Conservation (phyloP, 2,329 filamentous ascomycete species). For the Ilyonectria robusta region DNA sequence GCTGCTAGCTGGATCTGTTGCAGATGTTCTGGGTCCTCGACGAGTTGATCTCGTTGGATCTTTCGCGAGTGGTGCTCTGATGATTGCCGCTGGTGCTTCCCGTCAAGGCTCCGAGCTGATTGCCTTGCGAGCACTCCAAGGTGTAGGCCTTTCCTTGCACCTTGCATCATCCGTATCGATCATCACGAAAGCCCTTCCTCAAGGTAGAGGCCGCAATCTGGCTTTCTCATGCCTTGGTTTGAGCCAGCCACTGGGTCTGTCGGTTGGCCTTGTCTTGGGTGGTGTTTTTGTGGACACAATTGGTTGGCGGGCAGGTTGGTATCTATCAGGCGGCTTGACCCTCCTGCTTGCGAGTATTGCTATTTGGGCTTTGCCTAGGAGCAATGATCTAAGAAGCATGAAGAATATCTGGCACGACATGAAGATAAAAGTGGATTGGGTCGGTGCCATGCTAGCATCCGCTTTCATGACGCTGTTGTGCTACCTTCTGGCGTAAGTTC, state of each 20-base stretch:
- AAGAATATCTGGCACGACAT: conserved; percentile 40
- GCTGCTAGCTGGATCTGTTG: conserved; percentile 53
- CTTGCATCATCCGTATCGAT: conserved; percentile 53
- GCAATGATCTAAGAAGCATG: conserved; percentile 39
- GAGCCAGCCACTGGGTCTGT: conserved; percentile 62
- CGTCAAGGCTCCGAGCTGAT: conserved; percentile 51
- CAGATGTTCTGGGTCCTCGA: conserved; percentile 52
- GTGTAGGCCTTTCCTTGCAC: conserved; percentile 52
- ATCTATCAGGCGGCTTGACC: conserved; percentile 52
- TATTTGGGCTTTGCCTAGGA: conserved; percentile 51
- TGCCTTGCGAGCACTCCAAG: conserved; percentile 53
- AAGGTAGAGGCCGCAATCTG: conserved; percentile 54
- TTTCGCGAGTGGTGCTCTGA: conserved; percentile 45
- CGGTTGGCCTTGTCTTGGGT: conserved; percentile 62
- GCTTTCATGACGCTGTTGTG: conserved; percentile 61
- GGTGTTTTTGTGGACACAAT: conserved; percentile 61
- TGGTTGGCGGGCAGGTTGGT: conserved; percentile 63
- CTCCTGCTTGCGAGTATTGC: conserved; percentile 52
- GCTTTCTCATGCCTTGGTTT: conserved; percentile 59
- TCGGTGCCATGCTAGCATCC: conserved; percentile 62
- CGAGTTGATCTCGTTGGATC: conserved; percentile 50
- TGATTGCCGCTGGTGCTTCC: conserved; percentile 48
- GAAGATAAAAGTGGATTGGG: conserved; percentile 65
- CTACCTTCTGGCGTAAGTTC: conserved; percentile 64
- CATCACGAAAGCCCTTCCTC: conserved; percentile 47